Conservation (phyloP, 352 stramenopile genomes). For the Globisporangium camurandrum region DNA sequence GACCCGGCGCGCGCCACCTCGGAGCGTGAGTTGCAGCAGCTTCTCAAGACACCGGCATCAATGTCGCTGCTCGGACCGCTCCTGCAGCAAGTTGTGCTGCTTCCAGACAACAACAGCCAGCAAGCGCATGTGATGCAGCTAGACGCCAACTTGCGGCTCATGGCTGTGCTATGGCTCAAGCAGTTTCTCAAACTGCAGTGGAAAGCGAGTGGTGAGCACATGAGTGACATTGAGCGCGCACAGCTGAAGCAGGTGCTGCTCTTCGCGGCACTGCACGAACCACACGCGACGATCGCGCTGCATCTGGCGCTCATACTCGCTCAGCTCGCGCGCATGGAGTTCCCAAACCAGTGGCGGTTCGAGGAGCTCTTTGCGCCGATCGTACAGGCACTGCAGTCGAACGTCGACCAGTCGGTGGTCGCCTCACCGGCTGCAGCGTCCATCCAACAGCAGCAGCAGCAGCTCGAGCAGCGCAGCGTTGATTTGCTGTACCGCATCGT, state of each 20-base stretch:
- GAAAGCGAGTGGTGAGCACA: slow-evolving; percentile 17
- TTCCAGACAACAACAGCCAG: slow-evolving; percentile 25
- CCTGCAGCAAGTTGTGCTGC: slow-evolving; percentile 35
- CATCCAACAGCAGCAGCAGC: slow-evolving; percentile 8
- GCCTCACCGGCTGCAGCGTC: too few relatives aligned
- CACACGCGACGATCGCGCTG: slow-evolving; percentile 37
- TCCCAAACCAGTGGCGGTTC: slow-evolving; percentile 58
- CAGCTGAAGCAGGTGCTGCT: slow-evolving; percentile 49
- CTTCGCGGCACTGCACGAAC: slow-evolving; percentile 61
- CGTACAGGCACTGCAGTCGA: slow-evolving; percentile 33
- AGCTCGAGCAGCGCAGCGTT: slow-evolving; percentile 33
- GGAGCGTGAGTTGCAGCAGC: slow-evolving; percentile 45
- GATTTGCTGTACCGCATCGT: slow-evolving; percentile 64
- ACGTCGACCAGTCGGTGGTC: slow-evolving; percentile 3
- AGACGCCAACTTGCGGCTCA: slow-evolving; percentile 47
- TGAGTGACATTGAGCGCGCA: slow-evolving; percentile 34
- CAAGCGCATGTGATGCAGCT: slow-evolving; percentile 16
- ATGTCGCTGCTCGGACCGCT: slow-evolving; percentile 1
- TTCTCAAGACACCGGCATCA: slow-evolving; percentile 28
- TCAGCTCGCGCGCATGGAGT: slow-evolving; percentile 64
- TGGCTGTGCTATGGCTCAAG: slow-evolving; percentile 76
- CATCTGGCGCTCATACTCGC: slow-evolving; percentile 63
- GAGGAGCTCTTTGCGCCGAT: slow-evolving; percentile 61
- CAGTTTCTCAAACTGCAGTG: slow-evolving; percentile 53
- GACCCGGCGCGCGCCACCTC: slow-evolving; percentile 34